Percentiles rank a stretch among this genome's conserved stretches.
Conservation (phyloP, 2,329 filamentous ascomycete species). For the Botrytis squamosa region DNA sequence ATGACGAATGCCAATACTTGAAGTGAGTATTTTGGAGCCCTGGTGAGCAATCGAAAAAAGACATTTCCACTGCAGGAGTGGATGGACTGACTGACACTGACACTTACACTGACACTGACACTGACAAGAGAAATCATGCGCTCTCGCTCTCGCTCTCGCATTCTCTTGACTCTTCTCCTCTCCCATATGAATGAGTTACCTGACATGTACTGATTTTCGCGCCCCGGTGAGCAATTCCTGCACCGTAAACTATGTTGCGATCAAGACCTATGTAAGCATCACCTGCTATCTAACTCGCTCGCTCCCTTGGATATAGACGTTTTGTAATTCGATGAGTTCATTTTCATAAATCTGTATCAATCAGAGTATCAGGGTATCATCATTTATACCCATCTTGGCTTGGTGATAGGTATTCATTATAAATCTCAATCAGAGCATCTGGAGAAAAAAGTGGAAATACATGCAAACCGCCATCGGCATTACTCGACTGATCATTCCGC, state of each 20-base stretch:
- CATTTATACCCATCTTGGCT: too few relatives aligned
- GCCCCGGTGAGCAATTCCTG: not conserved
- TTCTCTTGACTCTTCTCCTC: not conserved
- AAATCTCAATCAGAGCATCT: not conserved
- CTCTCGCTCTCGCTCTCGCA: not conserved
- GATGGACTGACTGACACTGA: not conserved
- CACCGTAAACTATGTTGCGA: not conserved
- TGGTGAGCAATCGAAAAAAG: not conserved
- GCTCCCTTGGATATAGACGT: not conserved
- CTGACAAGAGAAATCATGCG: not conserved
- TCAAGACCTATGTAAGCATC: not conserved
- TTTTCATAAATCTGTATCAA: too few relatives aligned
- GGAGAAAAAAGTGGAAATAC: slow-evolving; percentile 14
- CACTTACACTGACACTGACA: not conserved
- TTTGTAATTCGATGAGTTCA: not conserved
- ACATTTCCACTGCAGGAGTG: not conserved
- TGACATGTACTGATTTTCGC: not conserved
- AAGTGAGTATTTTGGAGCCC: not conserved
- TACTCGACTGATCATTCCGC: not conserved
- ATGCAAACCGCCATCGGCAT: not conserved
- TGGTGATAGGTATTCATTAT: not conserved
- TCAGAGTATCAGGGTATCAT: too few relatives aligned
- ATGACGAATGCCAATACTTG: slow-evolving; percentile 12
- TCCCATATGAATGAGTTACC: not conserved
- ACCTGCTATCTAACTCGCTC: not conserved